These are phyloP conservation scores for Citrus reticulata DNA, from an alignment of 345 rosid genomes.

Conservation along the genomic window DNA sequence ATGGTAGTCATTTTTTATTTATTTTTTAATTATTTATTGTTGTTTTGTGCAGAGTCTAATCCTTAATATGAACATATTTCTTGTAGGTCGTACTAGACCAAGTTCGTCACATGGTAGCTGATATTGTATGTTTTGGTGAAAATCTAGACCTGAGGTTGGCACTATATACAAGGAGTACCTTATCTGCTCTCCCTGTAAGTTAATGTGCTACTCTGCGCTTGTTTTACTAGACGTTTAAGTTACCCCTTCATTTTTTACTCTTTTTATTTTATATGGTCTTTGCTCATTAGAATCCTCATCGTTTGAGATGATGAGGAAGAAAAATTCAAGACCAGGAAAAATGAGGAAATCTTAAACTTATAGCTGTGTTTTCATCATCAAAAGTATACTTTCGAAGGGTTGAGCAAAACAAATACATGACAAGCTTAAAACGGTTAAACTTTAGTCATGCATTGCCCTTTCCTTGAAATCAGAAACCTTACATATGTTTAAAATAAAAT, in stretches of 20 bases:
- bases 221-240: neutral
- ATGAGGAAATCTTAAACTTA: neutral
- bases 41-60: neutral
- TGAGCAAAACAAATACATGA: neutral
- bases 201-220: neutral
- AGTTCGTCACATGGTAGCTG: slow-evolving; percentile 33
- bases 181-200: slow-evolving; percentile 26
- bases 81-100: slow-evolving; percentile 31
- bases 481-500: no score
- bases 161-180: slow-evolving; percentile 29
- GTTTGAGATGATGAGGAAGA: no score
- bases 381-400: no score
- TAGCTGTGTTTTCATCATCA: neutral
- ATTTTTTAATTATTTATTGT: neutral
- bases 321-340: no score
- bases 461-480: neutral
- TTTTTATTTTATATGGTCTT: neutral
- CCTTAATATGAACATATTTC: neutral
- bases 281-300: neutral
- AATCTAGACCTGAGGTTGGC: slow-evolving; percentile 41
- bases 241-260: no score
- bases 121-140: slow-evolving; percentile 36
- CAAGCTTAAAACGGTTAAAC: neutral
- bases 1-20: no score
- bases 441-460: neutral